Evolutionary conservation across 768 basidiomycete genomes (phyloP).

Genomic region (Boletus rubescentipes): DNA sequence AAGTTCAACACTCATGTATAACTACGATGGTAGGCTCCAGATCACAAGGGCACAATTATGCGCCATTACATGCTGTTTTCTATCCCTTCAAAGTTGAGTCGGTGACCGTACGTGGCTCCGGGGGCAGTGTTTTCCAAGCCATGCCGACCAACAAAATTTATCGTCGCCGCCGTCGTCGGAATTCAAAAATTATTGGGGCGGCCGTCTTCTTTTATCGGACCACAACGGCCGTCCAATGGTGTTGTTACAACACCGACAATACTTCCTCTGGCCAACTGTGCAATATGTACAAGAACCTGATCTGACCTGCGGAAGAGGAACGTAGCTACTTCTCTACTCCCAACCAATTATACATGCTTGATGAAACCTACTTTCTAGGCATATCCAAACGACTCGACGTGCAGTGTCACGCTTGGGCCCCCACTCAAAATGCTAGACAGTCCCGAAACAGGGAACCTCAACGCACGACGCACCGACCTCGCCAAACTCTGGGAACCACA

Average conservation of each 20-base stretch:
- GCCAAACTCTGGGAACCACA: slow-evolving; percentile 48
- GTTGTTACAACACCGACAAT: too few species aligned
- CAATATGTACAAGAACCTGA: not conserved
- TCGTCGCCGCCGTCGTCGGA: slow-evolving; percentile 8
- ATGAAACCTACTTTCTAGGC: slow-evolving; percentile 22
- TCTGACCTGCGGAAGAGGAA: not conserved
- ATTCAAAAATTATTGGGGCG: not conserved
- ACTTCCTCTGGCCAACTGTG: too few species aligned
- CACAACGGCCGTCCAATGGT: too few species aligned
- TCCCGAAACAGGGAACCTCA: slow-evolving; percentile 38
- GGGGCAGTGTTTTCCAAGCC: not conserved
- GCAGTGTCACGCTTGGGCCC: slow-evolving; percentile 38
- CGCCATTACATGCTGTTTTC: too few species aligned
- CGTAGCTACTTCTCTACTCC: not conserved
- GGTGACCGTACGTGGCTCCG: too few species aligned
- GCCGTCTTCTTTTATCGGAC: too few species aligned
- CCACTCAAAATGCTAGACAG: slow-evolving; percentile 29
- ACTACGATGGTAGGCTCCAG: not conserved
- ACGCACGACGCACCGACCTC: slow-evolving; percentile 37
- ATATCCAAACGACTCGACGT: slow-evolving; percentile 43
- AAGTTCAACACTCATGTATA: slow-evolving; percentile 3
- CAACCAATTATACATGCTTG: not conserved
- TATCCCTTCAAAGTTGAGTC: too few species aligned
- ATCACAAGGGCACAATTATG: not conserved
- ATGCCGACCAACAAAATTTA: not conserved